Conservation (phyloP, 352 stramenopile genomes). For the Phytopythium mirpurense region DNA sequence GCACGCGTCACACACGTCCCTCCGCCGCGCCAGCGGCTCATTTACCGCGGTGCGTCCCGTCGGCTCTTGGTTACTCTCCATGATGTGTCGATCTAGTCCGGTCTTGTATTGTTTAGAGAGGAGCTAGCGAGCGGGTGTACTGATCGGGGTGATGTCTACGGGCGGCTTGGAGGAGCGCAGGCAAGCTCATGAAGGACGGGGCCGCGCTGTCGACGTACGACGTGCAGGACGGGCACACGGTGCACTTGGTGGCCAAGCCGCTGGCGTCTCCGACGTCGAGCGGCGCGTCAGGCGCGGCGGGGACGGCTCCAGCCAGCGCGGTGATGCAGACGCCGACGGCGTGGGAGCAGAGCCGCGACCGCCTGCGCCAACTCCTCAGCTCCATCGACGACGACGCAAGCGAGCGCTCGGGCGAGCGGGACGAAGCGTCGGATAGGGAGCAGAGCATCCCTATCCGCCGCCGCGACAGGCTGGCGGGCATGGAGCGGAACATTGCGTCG, state of each 20-base stretch:
- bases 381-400: conserved; percentile 5
- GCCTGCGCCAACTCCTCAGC: conserved; percentile 15
- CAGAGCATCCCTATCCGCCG: background rate
- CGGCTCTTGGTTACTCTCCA: too few relatives aligned
- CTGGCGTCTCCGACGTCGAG: background rate
- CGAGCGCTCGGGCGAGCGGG: background rate
- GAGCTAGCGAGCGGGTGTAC: background rate
- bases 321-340: conserved; percentile 6
- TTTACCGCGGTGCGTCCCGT: conserved; percentile 67
- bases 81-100: background rate
- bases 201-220: conserved; percentile 66
- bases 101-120: conserved; percentile 7
- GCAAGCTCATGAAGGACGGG: conserved; percentile 85
- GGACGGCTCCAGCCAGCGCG: background rate
- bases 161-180: too few relatives aligned
- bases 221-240: conserved; percentile 90
- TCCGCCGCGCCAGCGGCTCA: conserved; percentile 77
- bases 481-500: conserved; percentile 58
- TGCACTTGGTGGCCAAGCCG: conserved; percentile 87
- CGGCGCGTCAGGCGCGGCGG: background rate
- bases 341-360: conserved; percentile 16
- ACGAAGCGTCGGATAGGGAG: background rate
- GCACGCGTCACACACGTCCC: conserved; percentile 51
- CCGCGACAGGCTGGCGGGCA: conserved; percentile 11
- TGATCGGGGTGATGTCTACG: too few relatives aligned